Base-by-base conservation (phyloP, 2,329 filamentous ascomycete species). In the Neonectria ditissima region DNA sequence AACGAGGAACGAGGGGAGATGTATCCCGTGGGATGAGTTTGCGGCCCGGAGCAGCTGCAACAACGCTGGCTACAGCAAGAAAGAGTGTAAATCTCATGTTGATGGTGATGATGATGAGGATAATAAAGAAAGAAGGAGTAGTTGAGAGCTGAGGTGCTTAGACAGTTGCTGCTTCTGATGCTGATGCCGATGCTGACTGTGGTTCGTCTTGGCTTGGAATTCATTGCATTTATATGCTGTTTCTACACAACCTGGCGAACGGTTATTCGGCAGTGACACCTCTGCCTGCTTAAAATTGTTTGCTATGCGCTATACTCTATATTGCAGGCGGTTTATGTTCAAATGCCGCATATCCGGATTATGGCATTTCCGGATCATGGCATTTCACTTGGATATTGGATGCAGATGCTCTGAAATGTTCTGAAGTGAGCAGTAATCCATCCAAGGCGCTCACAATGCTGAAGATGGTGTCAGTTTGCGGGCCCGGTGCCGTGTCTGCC, bases 11-110 rank as follows among this genome's bases (percentile, higher is more conserved):
- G n/a, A 61, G 20, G 24, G 58, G 58, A 44, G 58, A 61, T 26
- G 43, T 41, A 9, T 55, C 51, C n/a, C 58, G 58, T 18, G 24
- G 41, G 26, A 55, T 26, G 14, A 61, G 58, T 22, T 41, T 55
- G 41, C 37, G 34, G 43, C 58, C 41, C 50, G 58, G 58, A 48
- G 58, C 51, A 26, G 58, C 58, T 6, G 32, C 43, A 55, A 55
- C 58, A 50, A 61, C n/a, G 58, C 39, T 37, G 39, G 30, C 50
- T 6, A 26, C 28, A 20, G 58, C 58, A 30, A 61, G 58, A 26
- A 61, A 48, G 41, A 61, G 43, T 24, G 43, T 37, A 20, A 61
- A 55, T 51, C 55, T 61, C 58, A 61, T 61, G 20, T 58, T 58
- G 34, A 34, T 24, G 24, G 14, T 22, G 39, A 20, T 32, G 8